These are phyloP conservation scores for Dictyostelium purpureum DNA, from an alignment of 78 protist genomes.

Conservation along the genomic window DNA sequence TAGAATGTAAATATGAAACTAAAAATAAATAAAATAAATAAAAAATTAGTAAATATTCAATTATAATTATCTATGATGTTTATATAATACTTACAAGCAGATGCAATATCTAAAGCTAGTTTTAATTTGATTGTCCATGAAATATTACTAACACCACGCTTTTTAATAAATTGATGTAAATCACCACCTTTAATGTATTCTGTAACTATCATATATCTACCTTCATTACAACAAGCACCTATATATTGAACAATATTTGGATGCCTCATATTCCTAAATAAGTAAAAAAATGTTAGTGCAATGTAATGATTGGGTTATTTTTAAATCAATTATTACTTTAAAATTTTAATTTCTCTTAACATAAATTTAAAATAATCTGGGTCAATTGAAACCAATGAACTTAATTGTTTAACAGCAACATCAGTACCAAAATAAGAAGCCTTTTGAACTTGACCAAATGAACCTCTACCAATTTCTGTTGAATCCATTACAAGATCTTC, in stretches of 20 bases:
- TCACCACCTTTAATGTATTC: slow-evolving; percentile 71
- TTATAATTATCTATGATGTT: no score
- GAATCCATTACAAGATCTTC: slow-evolving; percentile 37
- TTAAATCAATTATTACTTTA: slow-evolving; percentile 13
- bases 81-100: slow-evolving; percentile 40
- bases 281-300: not conserved
- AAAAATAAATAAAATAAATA: not conserved
- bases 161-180: slow-evolving; percentile 33
- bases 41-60: not conserved
- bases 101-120: slow-evolving; percentile 64
- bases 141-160: not conserved
- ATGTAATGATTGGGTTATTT: not conserved
- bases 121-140: slow-evolving; percentile 43
- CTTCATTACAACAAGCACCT: slow-evolving; percentile 61
- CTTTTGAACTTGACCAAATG: slow-evolving; percentile 62
- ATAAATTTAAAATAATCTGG: slow-evolving; percentile 68
- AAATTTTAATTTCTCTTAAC: slow-evolving; percentile 69
- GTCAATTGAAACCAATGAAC: slow-evolving; percentile 31
- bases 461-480: slow-evolving; percentile 49
- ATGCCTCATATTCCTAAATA: slow-evolving; percentile 68
- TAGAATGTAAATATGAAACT: slow-evolving; percentile 69
- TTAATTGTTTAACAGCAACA: slow-evolving; percentile 58
- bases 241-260: slow-evolving; percentile 56
- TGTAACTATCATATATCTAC: slow-evolving; percentile 61
- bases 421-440: slow-evolving; percentile 59